These are phyloP conservation scores for Picochlorum sp. DNA, from an alignment of 139 green algal genomes.

Conservation along the genomic window DNA sequence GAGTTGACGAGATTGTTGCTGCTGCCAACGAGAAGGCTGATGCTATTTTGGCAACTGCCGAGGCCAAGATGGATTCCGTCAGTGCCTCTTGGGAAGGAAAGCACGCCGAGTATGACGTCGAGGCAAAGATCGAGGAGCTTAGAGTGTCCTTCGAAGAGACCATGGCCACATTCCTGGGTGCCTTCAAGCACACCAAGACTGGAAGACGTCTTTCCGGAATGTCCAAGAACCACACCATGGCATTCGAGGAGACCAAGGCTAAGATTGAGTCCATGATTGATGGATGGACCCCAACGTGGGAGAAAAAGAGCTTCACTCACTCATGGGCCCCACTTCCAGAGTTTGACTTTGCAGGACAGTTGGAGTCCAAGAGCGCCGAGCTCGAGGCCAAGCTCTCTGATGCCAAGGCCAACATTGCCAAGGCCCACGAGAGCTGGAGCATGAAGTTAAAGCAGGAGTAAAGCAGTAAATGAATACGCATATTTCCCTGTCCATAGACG, in stretches of 20 bases:
- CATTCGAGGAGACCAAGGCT: neutral
- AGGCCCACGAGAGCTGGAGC: neutral
- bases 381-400: no score
- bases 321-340: neutral
- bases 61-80: no score
- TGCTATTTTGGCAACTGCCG: no score
- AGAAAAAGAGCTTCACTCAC: neutral
- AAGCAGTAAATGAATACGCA: no score
- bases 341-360: neutral
- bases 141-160: neutral
- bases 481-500: no score
- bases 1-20: no score
- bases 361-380: neutral
- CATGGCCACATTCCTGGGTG: neutral
- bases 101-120: no score
- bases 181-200: neutral
- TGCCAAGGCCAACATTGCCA: no score
- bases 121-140: no score
- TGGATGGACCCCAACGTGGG: neutral
- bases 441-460: no score
- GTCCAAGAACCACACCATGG: neutral
- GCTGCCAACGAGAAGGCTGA: no score
- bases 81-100: no score
- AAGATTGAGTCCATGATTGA: neutral
- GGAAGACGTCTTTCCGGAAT: neutral